Conservation (phyloP, 2,329 filamentous ascomycete genomes). For the Diaporthe sp. region DNA sequence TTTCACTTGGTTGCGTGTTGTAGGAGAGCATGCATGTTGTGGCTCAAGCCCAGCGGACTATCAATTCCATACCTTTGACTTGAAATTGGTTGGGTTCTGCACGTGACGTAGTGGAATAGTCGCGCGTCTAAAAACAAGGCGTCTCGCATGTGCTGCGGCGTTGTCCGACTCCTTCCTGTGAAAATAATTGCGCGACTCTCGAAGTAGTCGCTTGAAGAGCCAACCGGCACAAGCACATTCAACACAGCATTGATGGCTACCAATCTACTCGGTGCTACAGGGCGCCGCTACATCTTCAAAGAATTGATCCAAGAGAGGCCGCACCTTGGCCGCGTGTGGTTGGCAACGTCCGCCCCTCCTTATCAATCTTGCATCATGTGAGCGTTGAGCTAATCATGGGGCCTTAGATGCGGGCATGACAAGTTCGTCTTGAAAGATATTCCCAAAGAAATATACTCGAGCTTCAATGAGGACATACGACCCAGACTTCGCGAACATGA, state of each 20-base stretch:
- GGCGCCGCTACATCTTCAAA: slow-evolving; percentile 17
- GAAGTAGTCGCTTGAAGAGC: neutral
- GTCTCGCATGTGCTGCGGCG: too few species aligned
- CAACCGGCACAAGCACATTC: neutral
- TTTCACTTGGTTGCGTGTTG: too few species aligned
- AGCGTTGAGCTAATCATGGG: neutral
- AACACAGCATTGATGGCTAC: neutral
- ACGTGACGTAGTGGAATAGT: too few species aligned
- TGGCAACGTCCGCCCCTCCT: neutral
- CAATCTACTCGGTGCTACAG: neutral
- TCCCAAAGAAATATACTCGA: neutral
- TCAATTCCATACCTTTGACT: too few species aligned
- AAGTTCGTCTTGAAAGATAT: neutral
- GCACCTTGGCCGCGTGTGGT: slow-evolving; percentile 1
- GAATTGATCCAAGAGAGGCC: slow-evolving; percentile 13
- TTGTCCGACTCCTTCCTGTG: neutral
- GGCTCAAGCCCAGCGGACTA: too few species aligned
- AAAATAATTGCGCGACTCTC: neutral
- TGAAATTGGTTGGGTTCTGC: too few species aligned
- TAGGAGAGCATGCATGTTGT: too few species aligned
- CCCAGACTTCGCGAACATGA: slow-evolving; percentile 1
- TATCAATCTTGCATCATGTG: neutral
- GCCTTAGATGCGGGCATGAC: neutral
- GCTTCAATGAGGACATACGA: neutral
- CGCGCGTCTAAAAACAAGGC: too few species aligned